Base-by-base conservation (phyloP, 176 grass and related monocot genomes). In the Eleusine coracana region DNA sequence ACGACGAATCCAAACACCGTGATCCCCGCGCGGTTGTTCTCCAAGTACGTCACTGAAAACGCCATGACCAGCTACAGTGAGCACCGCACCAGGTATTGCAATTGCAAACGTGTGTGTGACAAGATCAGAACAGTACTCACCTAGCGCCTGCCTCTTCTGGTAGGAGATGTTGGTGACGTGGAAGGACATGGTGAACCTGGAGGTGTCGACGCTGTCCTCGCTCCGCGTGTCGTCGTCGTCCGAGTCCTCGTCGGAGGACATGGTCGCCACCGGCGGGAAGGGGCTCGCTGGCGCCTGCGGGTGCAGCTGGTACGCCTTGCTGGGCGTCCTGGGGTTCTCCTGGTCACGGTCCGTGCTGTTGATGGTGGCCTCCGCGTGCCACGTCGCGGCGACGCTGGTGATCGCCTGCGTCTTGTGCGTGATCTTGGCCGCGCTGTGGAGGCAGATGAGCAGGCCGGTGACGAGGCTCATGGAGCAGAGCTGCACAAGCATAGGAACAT, bases 31-130 rank as follows among this genome's bases (percentile, higher is more conserved):
- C 72, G 80, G 87, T 98, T 98, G 87, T 98, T 98, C 89, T 98
- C 96, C 91, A 96, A 63, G 83, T 98, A 98, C 45, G 96, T 98
- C 83, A 98, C 96, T 98, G 92, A 29, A 80, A 88, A 84, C 71
- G 28, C 41, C 80, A 87, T 71, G 80, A 80, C 13, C 70, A 71
- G 83, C 66, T 82, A 86, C 75, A 75, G 84, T 74, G 31, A 69
- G 65, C 5, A 5, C 1, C 49, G 76, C 31, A 34, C 31, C 31
- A 34, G 31, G 40, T 9, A 58, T 16, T 5, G 63, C 36, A 70
- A 58, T 16, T 5, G 63, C 36, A 70, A 37, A 34, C 31, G 31
- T 34, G 31, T 34, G 55, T 1, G 5, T 45, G 46, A 23, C 37
- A 56, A 29, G 52, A 42, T 29, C 13, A 44, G 16, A 3, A 23